Evolutionary conservation across 2,329 filamentous ascomycete genomes (phyloP), one percentile per base, ranked within the genome.

Genomic region (Coleophoma cylindrospora): DNA sequence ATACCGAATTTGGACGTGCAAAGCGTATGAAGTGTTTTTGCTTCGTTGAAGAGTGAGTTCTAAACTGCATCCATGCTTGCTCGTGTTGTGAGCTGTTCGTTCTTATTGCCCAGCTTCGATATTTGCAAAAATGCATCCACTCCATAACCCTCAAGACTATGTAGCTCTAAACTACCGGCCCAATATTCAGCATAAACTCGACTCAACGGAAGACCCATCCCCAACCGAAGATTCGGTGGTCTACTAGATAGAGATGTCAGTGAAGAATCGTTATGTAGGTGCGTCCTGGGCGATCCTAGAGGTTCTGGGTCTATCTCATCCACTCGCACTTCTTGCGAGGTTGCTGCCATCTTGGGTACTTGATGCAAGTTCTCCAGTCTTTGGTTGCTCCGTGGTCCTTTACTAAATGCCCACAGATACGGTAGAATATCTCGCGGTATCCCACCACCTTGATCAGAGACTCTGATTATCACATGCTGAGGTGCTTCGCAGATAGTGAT

Each of bases 151-250:
- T 96, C 92, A 8, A 99, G 73, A 63, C 88, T 96, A 66, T 97
- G 92, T 51, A 97, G 69, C 62, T 96, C 88, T 9, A 99, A 73
- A 61, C 82, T 94, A 21, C 94, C 94, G 3, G 94, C 94, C 94
- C 94, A 99, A 68, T 97, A 97, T 69, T 97, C 92, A 27, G 92
- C 91, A 68, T 97, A 99, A 3, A 97, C 89, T 54, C 90, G 82
- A 62, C 91, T 96, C 71, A 99, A 84, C 0, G 94, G 94, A 47
- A 99, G 70, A 1, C 94, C 94, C 79, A 99, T 95, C 4, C 94
- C 94, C 1, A 99, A 76, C 11, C 90, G 81, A 54, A 97, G 73
- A 64, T 96, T 87, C 0, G 94, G 92, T 15, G 91, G 89, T 34
- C 94, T 79, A 51, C 84, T 87, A 1, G 89, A 89, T 40, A 99